Base-by-base conservation (phyloP, 768 basidiomycete genomes). In the Leccinum disarticulatum region DNA sequence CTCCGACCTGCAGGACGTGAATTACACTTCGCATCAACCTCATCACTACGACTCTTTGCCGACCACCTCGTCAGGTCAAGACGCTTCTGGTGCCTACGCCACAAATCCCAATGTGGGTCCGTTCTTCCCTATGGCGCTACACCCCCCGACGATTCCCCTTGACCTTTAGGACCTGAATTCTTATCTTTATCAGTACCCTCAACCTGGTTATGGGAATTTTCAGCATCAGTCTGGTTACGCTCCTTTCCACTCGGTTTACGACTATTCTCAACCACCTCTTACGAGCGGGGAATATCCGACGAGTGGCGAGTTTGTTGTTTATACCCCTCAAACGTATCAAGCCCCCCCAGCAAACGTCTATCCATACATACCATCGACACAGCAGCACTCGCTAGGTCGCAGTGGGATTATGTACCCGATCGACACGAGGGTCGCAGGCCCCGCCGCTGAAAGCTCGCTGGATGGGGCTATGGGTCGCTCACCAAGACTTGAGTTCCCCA, bases 1-100 rank as follows among this genome's bases (percentile, higher is more conserved):
- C 53, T 53, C 38, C 15, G 14, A 30, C 50, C 27, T 49, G 17
- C 47, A 71, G 69, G 62, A 52, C 19, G 47, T 17, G 41, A 38
- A 19, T 27, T 54, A 58, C 35, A 0, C 52, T 13, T 6, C 38
- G n/a, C 13, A 36, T 47, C 19, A 35, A 9, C 27, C 56, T 41
- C 47, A 0, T 33, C 19, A 46, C 15, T 22, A 22, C 25, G 46
- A 54, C 30, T 0, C 54, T 25, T 22, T 27, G 6, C 53, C 56
- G 14, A 30, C 9, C 13, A 49, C 54, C 11, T 56, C 52, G 3
- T 56, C 46, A 13, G 58, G 59, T 27, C 41, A 28, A 49, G 13
- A 31, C 17, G 30, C 38, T 31, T 36, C 49, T 7, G 50, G 22
- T 43, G 30, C 48, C 1, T 54, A 55, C 56, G 43, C 62, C 59